Percentiles rank a stretch among this genome's conserved stretches.
Evolutionary conservation across 169 alveolate species (phyloP).

Genomic region (Plasmodium coatneyi): DNA sequence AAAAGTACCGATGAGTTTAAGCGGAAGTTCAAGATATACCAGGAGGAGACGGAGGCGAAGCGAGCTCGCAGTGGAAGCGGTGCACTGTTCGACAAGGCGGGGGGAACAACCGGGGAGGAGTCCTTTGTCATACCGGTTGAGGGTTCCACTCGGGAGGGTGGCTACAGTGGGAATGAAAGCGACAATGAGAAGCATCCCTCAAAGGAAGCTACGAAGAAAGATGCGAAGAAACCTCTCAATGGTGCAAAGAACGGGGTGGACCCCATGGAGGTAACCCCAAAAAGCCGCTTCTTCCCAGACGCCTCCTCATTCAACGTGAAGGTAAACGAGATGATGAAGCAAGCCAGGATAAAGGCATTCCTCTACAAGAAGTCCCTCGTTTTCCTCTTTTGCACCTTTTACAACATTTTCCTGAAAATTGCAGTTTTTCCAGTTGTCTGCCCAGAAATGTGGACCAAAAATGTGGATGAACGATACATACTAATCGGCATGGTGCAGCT

Average conservation of each 20-base stretch:
- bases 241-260: neutral
- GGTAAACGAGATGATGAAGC: neutral
- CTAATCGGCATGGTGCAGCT: slow-evolving; percentile 67
- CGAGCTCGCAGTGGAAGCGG: neutral
- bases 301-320: neutral
- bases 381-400: slow-evolving; percentile 50
- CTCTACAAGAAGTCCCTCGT: slow-evolving; percentile 33
- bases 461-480: slow-evolving; percentile 60
- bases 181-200: neutral
- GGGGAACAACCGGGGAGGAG: neutral
- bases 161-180: neutral
- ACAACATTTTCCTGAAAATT: slow-evolving; percentile 52
- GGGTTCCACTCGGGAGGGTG: neutral
- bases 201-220: neutral
- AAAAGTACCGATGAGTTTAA: slow-evolving; percentile 25
- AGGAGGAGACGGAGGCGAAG: slow-evolving; percentile 4
- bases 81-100: neutral
- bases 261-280: neutral
- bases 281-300: neutral
- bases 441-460: slow-evolving; percentile 72
- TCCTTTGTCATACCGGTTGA: neutral
- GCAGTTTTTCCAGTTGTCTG: slow-evolving; percentile 64
- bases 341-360: slow-evolving; percentile 16
- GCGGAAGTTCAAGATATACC: slow-evolving; percentile 27
- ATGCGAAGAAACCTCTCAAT: neutral